These are phyloP conservation scores for Mycena indigotica DNA, from an alignment of 768 basidiomycete genomes.

Conservation along the genomic window DNA sequence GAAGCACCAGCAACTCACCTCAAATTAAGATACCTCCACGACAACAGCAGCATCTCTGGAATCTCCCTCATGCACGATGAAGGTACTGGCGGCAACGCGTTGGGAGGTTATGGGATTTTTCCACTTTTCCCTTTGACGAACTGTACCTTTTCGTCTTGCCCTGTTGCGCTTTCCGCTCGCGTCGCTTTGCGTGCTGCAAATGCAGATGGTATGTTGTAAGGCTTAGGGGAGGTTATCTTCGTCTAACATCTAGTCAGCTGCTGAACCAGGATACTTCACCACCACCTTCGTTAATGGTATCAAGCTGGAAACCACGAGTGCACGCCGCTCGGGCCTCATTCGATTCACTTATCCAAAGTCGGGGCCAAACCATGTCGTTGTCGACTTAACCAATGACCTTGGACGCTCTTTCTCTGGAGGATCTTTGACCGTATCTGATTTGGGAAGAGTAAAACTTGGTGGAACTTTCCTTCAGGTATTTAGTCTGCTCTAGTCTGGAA, in stretches of 20 bases:
- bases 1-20: conserved; percentile 51
- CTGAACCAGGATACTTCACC: conserved; percentile 51
- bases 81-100: conserved; percentile 54
- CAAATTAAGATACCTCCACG: conserved; percentile 52
- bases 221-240: no score
- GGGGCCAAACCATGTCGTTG: conserved; percentile 51
- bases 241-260: conserved; percentile 34
- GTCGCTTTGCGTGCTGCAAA: conserved; percentile 44
- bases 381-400: conserved; percentile 48
- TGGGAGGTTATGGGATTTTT: conserved; percentile 55
- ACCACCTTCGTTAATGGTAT: conserved; percentile 49
- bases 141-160: conserved; percentile 45
- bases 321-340: conserved; percentile 59
- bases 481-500: not conserved
- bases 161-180: conserved; percentile 43
- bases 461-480: conserved; percentile 50
- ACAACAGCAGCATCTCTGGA: conserved; percentile 46
- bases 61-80: conserved; percentile 58
- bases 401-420: conserved; percentile 53
- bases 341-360: conserved; percentile 57
- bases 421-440: conserved; percentile 33
- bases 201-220: conserved; percentile 50
- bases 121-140: conserved; percentile 49
- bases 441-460: conserved; percentile 39
- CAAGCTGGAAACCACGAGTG: conserved; percentile 59